Percentiles rank a stretch among this genome's conserved stretches.
Evolutionary conservation across 192 early-diverging fungal genomes (phyloP).

Genomic region (Helicostylum pulchrum): DNA sequence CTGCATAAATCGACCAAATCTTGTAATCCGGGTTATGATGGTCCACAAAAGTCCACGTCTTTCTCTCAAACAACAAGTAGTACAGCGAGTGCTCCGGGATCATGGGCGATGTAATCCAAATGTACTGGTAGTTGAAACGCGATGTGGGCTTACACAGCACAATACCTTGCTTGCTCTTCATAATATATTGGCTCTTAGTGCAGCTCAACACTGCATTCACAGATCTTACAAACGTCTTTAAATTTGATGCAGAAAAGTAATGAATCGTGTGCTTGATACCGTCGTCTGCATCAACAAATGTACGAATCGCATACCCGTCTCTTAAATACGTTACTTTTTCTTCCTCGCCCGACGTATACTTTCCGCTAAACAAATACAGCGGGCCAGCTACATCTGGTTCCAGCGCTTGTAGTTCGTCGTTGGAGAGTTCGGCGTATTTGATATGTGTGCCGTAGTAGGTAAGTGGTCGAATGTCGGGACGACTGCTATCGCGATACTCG

Average conservation of each 20-base stretch:
- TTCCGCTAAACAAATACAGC: neutral
- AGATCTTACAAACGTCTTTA: neutral
- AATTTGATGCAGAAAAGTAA: neutral
- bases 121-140: conserved; percentile 5
- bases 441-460: neutral
- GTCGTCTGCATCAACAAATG: neutral
- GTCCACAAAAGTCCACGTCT: neutral
- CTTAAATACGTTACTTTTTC: neutral
- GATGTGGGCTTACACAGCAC: conserved; percentile 5
- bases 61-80: neutral
- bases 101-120: conserved; percentile 16
- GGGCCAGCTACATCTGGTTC: neutral
- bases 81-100: conserved; percentile 11
- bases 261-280: neutral
- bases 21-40: neutral
- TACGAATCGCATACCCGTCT: neutral
- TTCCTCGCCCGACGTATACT: neutral
- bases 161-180: neutral
- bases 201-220: neutral
- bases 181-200: neutral
- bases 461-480: conserved; percentile 6
- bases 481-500: too few relatives aligned
- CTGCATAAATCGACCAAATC: conserved; percentile 14
- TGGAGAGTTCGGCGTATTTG: neutral
- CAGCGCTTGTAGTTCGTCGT: neutral